A percentile compares a stretch with the other conserved stretches of the same genome.
Conservation (phyloP, 2,329 filamentous ascomycete species). For the Claviceps sp. region DNA sequence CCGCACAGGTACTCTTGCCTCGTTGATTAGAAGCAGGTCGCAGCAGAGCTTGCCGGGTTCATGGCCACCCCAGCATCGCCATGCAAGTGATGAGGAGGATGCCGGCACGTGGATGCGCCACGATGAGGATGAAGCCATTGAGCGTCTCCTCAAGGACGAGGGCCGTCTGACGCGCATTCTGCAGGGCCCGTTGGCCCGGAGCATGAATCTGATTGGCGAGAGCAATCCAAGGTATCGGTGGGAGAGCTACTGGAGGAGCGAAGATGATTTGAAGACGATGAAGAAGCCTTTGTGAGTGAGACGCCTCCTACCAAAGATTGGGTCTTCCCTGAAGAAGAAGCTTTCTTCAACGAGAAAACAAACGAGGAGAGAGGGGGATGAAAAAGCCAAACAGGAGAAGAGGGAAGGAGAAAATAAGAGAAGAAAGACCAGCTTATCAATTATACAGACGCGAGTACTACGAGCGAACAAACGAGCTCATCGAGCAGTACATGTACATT, state of each 20-base stretch:
- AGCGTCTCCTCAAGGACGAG: conserved; percentile 37
- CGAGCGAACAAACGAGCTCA: conserved; percentile 73
- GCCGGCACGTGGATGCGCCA: conserved; percentile 11
- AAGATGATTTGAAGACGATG: conserved; percentile 60
- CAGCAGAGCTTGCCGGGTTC: conserved; percentile 19
- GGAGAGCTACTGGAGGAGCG: conserved; percentile 75
- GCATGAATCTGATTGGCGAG: conserved; percentile 77
- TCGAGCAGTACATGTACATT: conserved; percentile 89
- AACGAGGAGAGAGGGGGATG: neutral
- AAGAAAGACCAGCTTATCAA: neutral
- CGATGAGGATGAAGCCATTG: conserved; percentile 29
- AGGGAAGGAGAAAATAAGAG: too few species aligned
- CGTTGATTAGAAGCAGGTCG: conserved; percentile 26
- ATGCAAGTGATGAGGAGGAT: conserved; percentile 21
- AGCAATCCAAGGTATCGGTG: conserved; percentile 77
- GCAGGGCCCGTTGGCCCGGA: conserved; percentile 60
- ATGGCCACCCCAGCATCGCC: conserved; percentile 10
- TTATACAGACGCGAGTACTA: conserved; percentile 60
- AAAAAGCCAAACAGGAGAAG: too few species aligned
- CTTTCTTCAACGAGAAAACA: neutral
- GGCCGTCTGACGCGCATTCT: conserved; percentile 46
- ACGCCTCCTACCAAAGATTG: neutral
- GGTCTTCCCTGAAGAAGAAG: neutral
- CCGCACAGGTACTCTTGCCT: conserved; percentile 23
- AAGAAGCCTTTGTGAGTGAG: conserved; percentile 49